phyloP scores from a whole-genome alignment of 2,329 filamentous ascomycete genomes.

The Passalora sequoiae region DNA sequence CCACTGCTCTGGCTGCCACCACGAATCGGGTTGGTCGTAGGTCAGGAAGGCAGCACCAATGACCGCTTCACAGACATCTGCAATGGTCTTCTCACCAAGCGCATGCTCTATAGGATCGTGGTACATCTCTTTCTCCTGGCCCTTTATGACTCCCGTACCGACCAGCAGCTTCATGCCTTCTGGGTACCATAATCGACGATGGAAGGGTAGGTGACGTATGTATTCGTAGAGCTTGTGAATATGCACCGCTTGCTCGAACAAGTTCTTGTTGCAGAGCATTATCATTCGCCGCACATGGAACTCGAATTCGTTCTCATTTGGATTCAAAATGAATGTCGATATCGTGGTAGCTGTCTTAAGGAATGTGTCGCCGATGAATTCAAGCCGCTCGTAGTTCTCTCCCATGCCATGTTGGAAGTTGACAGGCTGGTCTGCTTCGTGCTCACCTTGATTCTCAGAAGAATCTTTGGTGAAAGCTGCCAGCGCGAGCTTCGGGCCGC shows the following conservation, averaged over 20 bases:
- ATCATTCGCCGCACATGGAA: conserved; percentile 89
- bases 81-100: conserved; percentile 70
- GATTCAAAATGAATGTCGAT: conserved; percentile 70
- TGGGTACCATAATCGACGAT: conserved; percentile 81
- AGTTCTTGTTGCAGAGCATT: conserved; percentile 83
- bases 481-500: conserved; percentile 66
- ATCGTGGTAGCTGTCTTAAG: conserved; percentile 95
- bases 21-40: conserved; percentile 42
- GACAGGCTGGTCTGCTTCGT: conserved; percentile 56
- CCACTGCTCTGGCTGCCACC: conserved; percentile 48
- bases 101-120: conserved; percentile 52
- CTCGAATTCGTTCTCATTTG: conserved; percentile 74
- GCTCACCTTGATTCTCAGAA: conserved; percentile 74
- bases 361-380: conserved; percentile 90
- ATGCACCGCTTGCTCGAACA: conserved; percentile 70
- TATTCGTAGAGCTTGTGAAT: conserved; percentile 66
- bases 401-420: conserved; percentile 84
- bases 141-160: conserved; percentile 45
- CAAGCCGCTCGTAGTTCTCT: conserved; percentile 87
- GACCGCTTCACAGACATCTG: conserved; percentile 89
- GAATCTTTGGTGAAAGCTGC: conserved; percentile 92
- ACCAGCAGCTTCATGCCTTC: conserved; percentile 66
- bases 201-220: conserved; percentile 78
- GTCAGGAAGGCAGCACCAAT: conserved; percentile 76
- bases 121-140: conserved; percentile 39